phyloP scores from a whole-genome alignment of 169 alveolate species.

The Eimeria acervulina region DNA sequence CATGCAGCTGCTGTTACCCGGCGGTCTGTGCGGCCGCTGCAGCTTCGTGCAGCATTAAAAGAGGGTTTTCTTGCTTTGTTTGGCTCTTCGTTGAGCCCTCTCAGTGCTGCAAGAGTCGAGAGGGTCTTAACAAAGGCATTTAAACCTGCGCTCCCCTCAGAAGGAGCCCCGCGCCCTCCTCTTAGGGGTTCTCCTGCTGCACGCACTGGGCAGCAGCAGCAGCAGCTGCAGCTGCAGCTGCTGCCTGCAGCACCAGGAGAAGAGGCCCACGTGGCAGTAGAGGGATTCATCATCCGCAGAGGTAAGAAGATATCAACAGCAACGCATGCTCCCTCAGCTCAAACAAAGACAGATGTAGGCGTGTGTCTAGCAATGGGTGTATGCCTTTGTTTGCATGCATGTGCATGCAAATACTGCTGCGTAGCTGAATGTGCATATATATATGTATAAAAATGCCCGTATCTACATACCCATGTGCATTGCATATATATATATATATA shows the following conservation, averaged over 20 bases:
- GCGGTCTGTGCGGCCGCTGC: conserved; percentile 54
- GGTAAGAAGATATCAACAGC: not conserved
- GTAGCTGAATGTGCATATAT: too few relatives aligned
- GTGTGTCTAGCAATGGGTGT: not conserved
- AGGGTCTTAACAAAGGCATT: conserved; percentile 29
- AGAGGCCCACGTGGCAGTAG: conserved; percentile 52
- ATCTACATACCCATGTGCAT: not conserved
- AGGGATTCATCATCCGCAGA: conserved; percentile 70
- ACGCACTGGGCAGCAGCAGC: not conserved
- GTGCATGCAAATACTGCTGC: not conserved
- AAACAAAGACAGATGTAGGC: not conserved
- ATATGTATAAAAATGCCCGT: too few relatives aligned
- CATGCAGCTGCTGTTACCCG: conserved; percentile 87
- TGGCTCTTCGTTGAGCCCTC: conserved; percentile 85
- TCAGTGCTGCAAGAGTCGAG: conserved; percentile 65
- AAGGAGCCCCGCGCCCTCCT: not conserved
- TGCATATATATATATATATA: not conserved
- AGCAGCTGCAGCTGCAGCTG: conserved; percentile 37
- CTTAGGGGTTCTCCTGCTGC: not conserved
- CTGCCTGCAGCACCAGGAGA: conserved; percentile 20
- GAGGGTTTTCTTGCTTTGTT: conserved; percentile 88
- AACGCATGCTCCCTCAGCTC: not conserved
- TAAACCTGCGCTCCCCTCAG: conserved; percentile 3
- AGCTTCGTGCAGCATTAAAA: conserved; percentile 78
- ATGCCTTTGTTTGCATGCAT: not conserved